A percentile compares a stretch with the other conserved stretches of the same genome.
Conservation (phyloP, 805 yeast species). For the Saturnispora quitensis region DNA sequence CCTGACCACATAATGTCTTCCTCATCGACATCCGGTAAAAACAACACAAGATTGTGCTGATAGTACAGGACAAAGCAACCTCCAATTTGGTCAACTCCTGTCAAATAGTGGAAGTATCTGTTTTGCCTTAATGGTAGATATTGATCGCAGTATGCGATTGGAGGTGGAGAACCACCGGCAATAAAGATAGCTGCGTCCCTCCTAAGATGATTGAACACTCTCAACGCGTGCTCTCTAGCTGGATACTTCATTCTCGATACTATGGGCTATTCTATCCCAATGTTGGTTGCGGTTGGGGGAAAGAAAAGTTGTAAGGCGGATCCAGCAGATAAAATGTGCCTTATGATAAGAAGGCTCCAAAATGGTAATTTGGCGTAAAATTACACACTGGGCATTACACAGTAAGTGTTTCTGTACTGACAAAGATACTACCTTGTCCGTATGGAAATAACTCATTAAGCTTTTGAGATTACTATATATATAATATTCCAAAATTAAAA, state of each 20-base stretch:
- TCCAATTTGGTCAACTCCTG: conserved; percentile 70
- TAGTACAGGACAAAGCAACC: conserved; percentile 63
- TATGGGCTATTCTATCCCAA: background rate
- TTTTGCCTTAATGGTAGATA: conserved; percentile 75
- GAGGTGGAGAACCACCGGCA: conserved; percentile 50
- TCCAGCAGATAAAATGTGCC: background rate
- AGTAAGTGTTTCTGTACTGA: background rate
- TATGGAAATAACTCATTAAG: background rate
- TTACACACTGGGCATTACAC: background rate
- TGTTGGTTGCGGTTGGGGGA: background rate
- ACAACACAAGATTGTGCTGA: conserved; percentile 53
- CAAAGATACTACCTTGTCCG: background rate
- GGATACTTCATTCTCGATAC: conserved; percentile 51
- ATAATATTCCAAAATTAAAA: background rate
- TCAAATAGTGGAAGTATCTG: conserved; percentile 78
- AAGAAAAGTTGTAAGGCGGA: background rate
- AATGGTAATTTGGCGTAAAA: background rate
- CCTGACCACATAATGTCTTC: conserved; percentile 98
- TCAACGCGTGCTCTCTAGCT: conserved; percentile 66
- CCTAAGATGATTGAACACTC: conserved; percentile 32
- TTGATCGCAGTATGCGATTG: conserved; percentile 73
- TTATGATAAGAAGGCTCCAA: background rate
- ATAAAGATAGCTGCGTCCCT: conserved; percentile 36
- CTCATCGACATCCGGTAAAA: conserved; percentile 71
- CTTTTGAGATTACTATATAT: background rate